A percentile compares a stretch with the other conserved stretches of the same genome.
Evolutionary conservation across 345 rosid genomes (phyloP).

Genomic region (Reutealis trisperma): DNA sequence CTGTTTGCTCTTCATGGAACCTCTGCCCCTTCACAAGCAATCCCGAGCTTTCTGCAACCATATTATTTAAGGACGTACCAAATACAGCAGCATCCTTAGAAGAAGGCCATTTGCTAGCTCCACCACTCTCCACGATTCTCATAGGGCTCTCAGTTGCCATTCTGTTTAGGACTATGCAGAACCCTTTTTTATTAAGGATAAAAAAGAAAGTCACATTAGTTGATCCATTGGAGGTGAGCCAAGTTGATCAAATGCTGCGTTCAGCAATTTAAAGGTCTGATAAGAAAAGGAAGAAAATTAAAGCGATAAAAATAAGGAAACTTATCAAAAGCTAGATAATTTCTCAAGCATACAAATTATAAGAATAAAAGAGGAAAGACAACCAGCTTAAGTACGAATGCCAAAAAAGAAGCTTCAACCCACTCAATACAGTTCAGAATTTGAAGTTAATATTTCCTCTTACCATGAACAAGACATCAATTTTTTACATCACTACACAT

Average conservation of each 20-base stretch:
- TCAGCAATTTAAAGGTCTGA: slow-evolving; percentile 2
- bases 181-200: not conserved
- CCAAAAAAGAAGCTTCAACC: not conserved
- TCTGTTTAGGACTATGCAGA: not conserved
- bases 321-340: not conserved
- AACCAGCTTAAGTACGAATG: not conserved
- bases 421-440: not conserved
- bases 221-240: not conserved
- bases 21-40: slow-evolving; percentile 66
- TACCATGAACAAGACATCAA: not conserved
- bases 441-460: not conserved
- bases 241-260: slow-evolving; percentile 12
- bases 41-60: slow-evolving; percentile 77
- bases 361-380: not conserved
- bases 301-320: not conserved
- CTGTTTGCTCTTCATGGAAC: slow-evolving; percentile 45
- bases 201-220: not conserved
- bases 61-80: slow-evolving; percentile 52
- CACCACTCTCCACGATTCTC: slow-evolving; percentile 70
- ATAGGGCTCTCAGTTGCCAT: slow-evolving; percentile 90
- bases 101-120: slow-evolving; percentile 56
- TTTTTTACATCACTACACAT: not conserved
- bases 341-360: not conserved
- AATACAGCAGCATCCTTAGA: slow-evolving; percentile 52
- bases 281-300: not conserved